These are phyloP conservation scores for Chytriomyces hyalinus DNA, from an alignment of 192 early-diverging fungal species.

Conservation along the genomic window DNA sequence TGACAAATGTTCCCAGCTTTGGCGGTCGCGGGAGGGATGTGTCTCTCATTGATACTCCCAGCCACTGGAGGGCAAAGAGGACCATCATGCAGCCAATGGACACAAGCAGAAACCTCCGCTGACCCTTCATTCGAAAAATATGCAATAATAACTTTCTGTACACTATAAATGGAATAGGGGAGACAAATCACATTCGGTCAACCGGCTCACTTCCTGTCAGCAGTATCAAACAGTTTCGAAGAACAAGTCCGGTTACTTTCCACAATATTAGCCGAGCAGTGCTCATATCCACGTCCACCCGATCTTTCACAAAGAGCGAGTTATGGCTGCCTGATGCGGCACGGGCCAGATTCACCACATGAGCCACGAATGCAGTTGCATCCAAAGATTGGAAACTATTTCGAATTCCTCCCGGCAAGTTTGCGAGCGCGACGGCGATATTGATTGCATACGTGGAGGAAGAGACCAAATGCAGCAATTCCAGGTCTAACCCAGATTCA, in stretches of 20 bases:
- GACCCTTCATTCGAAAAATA: too few species aligned
- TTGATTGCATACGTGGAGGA: slow-evolving; percentile 16
- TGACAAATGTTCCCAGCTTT: too few species aligned
- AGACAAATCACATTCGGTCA: slow-evolving; percentile 1
- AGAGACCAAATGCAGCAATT: neutral
- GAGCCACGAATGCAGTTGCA: slow-evolving; percentile 9
- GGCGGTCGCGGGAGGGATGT: too few species aligned
- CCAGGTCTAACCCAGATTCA: neutral
- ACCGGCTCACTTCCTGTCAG: slow-evolving; percentile 17
- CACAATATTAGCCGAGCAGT: slow-evolving; percentile 12
- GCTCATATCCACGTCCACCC: slow-evolving; percentile 3
- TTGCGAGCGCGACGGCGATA: slow-evolving; percentile 16
- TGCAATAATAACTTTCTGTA: neutral
- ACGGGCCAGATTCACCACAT: slow-evolving; percentile 8
- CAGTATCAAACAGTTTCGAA: neutral
- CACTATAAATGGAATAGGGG: neutral
- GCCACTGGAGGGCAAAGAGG: too few species aligned
- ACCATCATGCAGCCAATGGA: too few species aligned
- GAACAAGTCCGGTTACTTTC: neutral
- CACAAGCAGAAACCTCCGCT: too few species aligned
- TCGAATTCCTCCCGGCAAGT: neutral
- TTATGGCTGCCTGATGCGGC: slow-evolving; percentile 15
- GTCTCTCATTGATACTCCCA: too few species aligned
- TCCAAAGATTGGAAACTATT: neutral
- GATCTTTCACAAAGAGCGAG: slow-evolving; percentile 31